Base-by-base conservation (phyloP, 495 filamentous ascomycete genomes). In the Xylaria nigripes region DNA sequence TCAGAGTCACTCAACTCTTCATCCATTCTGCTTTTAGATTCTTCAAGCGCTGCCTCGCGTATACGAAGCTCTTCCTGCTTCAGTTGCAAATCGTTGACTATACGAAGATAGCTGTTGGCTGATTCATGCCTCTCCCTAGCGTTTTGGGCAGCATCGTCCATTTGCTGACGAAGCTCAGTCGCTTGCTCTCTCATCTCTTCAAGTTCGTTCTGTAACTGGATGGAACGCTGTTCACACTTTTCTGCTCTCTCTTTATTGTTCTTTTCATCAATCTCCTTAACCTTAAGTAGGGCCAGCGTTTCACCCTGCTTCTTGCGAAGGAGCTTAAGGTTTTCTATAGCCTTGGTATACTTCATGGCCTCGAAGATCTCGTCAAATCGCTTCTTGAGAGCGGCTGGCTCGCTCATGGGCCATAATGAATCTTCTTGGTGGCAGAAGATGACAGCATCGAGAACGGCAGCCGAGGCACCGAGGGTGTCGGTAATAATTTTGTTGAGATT, bases 361-460 rank as follows among this genome's bases (percentile, higher is more conserved):
- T 97, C 94, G 61, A 98, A 98, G 21, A 98, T 97, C 61, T 96
- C 90, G 63, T 98, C 93, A 51, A 98, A 98, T 34, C 80, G 83
- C 71, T 93, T 92, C 70, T 98, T 98, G 22, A 98, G 73, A 3
- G 79, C 79, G 0, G 74, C 67, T 0, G 92, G 89, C 62, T 94
- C 89, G 61, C 90, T 95, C 86, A 98, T 90, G 12, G 93, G 93
- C 93, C 93, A 98, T 43, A 97, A 67, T 50, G 92, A 96, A 55
- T 98, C 93, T 58, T 98, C 93, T 61, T 98, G 93, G 67, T 98
- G 93, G 66, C 93, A 98, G 70, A 98, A 98, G 59, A 98, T 96
- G 63, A 98, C 93, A 44, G 81, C 85, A 43, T 97, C 90, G 29
- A 98, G 78, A 13, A 98, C 81, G 8, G 93, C 90, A 52, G 85